Percentiles rank a stretch among this genome's conserved stretches.
Evolutionary conservation across 306 rosid species (phyloP).

Genomic region (Pyrus communis): DNA sequence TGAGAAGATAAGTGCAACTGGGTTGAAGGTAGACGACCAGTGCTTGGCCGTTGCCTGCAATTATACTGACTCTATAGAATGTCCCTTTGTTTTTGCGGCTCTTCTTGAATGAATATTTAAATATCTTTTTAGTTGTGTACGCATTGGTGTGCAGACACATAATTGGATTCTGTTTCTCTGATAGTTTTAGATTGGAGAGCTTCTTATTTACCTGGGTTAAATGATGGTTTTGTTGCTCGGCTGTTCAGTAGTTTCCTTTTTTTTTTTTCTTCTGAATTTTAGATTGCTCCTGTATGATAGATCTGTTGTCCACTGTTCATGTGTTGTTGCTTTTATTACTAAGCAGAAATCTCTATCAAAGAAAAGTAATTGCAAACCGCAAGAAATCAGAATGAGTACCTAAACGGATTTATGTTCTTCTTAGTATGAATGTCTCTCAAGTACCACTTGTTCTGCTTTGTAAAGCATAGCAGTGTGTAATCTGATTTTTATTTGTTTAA

Average conservation of each 20-base stretch:
- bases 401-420: not conserved
- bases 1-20: constrained; percentile 97
- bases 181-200: not conserved
- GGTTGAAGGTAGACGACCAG: constrained; percentile 66
- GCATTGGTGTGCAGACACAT: not conserved
- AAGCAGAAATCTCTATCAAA: not conserved
- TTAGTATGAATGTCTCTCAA: not conserved
- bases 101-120: not conserved
- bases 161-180: not conserved
- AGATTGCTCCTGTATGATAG: not conserved
- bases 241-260: not conserved
- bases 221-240: not conserved
- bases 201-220: not conserved
- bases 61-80: not conserved
- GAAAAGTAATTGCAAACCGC: not conserved
- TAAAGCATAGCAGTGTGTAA: not conserved
- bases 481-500: not conserved
- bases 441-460: not conserved
- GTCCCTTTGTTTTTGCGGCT: not conserved
- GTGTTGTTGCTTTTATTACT: not conserved
- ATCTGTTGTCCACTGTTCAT: not conserved
- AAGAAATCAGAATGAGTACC: not conserved
- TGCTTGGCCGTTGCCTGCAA: not conserved
- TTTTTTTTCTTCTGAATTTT: not conserved
- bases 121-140: not conserved